Evolutionary conservation across 2,329 filamentous ascomycete species (phyloP), one percentile per base, ranked within the genome.

Genomic region (Fusarium austroafricanum): DNA sequence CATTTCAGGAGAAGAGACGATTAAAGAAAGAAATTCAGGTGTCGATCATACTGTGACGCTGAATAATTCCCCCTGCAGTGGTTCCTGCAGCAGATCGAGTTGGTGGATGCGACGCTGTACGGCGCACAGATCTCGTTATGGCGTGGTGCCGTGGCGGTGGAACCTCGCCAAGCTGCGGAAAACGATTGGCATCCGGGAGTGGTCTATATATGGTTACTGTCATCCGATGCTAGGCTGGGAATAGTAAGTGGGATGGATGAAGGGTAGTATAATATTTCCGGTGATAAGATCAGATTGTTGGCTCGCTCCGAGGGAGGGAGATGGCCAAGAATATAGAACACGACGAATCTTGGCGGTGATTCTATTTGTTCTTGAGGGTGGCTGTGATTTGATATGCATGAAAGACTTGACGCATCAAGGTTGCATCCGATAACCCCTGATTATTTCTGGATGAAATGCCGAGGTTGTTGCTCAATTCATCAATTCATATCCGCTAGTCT

Each of bases 31-130:
- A n/a, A 42, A 29, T 15, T 37, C 28, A 23, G 46, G 15, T 35
- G 56, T 26, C 17, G 58, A 61, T 61, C 56, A n/a, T 15, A 44
- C 38, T 59, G 56, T 23, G 11, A 60, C 57, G 37, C 55, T 39
- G 23, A 21, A 20, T 20, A 8, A 8, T 3, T 5, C 5, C 54
- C 55, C 56, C 43, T 60, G 53, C 56, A 58, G 47, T 56, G 40
- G 17, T 14, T 29, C 56, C 43, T 60, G 53, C 56, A 58, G 40
- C 58, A 56, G 17, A 15, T 29, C 42, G 31, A 29, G 56, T 37
- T 45, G 39, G 46, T 21, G 20, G 18, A 62, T 63, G 60, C 52
- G 47, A 63, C 60, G 4, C 2, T 7, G 12, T 63, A 40, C 60
- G 60, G 60, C 42, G 37, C 35, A 28, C 15, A 23, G 23, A 18